A percentile compares a stretch with the other conserved stretches of the same genome.
Evolutionary conservation across 2,329 filamentous ascomycete genomes (phyloP).

Genomic region (Thelonectria blattea): DNA sequence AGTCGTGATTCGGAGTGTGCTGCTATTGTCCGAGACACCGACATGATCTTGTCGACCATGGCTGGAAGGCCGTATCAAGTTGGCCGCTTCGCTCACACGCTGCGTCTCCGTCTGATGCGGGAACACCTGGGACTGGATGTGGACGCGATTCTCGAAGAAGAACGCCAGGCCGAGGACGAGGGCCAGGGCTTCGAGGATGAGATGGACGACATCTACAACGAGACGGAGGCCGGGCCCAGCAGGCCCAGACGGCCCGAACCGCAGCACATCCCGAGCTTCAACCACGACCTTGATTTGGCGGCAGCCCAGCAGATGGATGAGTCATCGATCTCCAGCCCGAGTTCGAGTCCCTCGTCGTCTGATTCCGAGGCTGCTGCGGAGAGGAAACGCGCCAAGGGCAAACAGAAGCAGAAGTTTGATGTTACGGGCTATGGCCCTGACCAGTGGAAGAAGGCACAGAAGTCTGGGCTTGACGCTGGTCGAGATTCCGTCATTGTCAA

Average conservation of each 20-base stretch:
- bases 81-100: conserved; percentile 88
- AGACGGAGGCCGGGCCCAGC: conserved; percentile 45
- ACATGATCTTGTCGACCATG: conserved; percentile 93
- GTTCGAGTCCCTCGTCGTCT: conserved; percentile 10
- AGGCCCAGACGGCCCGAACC: conserved; percentile 45
- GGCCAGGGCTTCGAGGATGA: conserved; percentile 61
- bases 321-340: conserved; percentile 17
- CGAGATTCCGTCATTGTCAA: conserved; percentile 74
- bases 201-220: conserved; percentile 68
- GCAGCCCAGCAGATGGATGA: conserved; percentile 57
- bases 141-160: conserved; percentile 85
- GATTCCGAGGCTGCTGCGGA: conserved; percentile 31
- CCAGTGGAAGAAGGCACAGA: conserved; percentile 71
- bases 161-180: conserved; percentile 71
- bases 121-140: conserved; percentile 97
- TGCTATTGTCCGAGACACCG: conserved; percentile 87
- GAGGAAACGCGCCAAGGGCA: conserved; percentile 57
- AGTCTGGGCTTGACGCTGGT: conserved; percentile 64
- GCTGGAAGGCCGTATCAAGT: conserved; percentile 87
- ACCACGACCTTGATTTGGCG: conserved; percentile 63
- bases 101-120: conserved; percentile 92
- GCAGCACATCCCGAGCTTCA: conserved; percentile 63
- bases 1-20: conserved; percentile 91
- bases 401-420: conserved; percentile 71
- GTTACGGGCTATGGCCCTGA: conserved; percentile 81